A percentile compares a stretch with the other conserved stretches of the same genome.
These are phyloP conservation scores for Knufia petricola DNA, from an alignment of 2,329 filamentous ascomycete genomes.

Conservation along the genomic window DNA sequence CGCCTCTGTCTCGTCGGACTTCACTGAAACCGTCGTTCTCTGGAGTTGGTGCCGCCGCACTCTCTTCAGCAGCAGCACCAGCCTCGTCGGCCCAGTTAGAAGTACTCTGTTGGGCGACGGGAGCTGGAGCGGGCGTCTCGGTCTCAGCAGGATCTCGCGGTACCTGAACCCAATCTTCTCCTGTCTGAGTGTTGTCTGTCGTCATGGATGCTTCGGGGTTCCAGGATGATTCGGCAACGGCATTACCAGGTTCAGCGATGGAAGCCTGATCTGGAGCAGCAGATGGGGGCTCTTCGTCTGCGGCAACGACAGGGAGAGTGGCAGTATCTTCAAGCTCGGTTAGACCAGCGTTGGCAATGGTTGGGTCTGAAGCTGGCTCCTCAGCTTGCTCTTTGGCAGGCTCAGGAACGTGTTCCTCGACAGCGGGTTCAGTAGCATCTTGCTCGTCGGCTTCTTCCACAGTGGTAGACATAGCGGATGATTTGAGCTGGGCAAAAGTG, in stretches of 20 bases:
- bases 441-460: constrained; percentile 33
- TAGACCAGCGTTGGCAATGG: constrained; percentile 49
- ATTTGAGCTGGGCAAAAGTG: constrained; percentile 47
- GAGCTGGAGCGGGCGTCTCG: constrained; percentile 54
- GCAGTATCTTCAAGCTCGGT: constrained; percentile 49
- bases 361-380: constrained; percentile 45
- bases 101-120: constrained; percentile 44
- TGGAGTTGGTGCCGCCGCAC: constrained; percentile 9
- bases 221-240: constrained; percentile 45
- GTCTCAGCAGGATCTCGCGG: constrained; percentile 65
- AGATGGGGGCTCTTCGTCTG: constrained; percentile 21
- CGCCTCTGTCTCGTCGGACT: constrained; percentile 28
- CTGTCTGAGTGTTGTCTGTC: constrained; percentile 47
- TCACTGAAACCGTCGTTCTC: constrained; percentile 30
- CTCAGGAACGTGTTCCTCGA: constrained; percentile 37
- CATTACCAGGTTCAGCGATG: constrained; percentile 33
- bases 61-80: constrained; percentile 41
- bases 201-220: constrained; percentile 41
- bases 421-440: constrained; percentile 37
- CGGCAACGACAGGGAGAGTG: constrained; percentile 49
- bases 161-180: constrained; percentile 58
- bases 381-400: too few species aligned
- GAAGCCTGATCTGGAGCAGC: constrained; percentile 32
- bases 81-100: constrained; percentile 80
- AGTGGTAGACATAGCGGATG: constrained; percentile 33